phyloP scores from a whole-genome alignment of 805 yeast species.

The Candida saitoana region DNA sequence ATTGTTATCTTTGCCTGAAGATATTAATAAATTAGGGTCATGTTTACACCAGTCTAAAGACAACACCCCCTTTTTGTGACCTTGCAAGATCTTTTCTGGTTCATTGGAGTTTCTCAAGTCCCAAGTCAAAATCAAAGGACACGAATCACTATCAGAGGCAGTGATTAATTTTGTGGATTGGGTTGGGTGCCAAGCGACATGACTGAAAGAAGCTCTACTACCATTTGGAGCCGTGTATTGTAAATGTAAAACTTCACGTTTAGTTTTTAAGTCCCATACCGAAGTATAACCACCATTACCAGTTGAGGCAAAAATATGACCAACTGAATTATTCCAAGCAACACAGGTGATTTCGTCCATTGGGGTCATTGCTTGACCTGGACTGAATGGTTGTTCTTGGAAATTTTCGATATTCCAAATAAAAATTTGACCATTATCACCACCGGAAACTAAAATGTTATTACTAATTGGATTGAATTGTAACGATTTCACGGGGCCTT shows the following conservation, averaged over 20 bases:
- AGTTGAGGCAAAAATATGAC: slow-evolving; percentile 87
- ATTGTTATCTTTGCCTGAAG: slow-evolving; percentile 90
- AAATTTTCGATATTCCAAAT: slow-evolving; percentile 82
- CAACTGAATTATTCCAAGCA: slow-evolving; percentile 82
- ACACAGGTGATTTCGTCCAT: slow-evolving; percentile 76
- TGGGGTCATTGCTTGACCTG: slow-evolving; percentile 78
- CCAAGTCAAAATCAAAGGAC: slow-evolving; percentile 85
- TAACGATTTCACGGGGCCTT: slow-evolving; percentile 66
- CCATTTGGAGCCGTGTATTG: slow-evolving; percentile 54
- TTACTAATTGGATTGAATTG: slow-evolving; percentile 73
- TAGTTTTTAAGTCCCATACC: slow-evolving; percentile 88
- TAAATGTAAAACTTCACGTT: slow-evolving; percentile 83
- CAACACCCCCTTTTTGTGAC: slow-evolving; percentile 84
- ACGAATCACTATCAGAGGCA: slow-evolving; percentile 76
- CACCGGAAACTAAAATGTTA: slow-evolving; percentile 79
- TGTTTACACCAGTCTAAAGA: slow-evolving; percentile 91
- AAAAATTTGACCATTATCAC: slow-evolving; percentile 80
- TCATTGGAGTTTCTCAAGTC: slow-evolving; percentile 89
- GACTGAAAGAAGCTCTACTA: slow-evolving; percentile 62
- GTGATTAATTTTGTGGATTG: slow-evolving; percentile 84
- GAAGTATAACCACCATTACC: slow-evolving; percentile 83
- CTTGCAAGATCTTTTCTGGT: slow-evolving; percentile 73
- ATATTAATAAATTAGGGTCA: slow-evolving; percentile 72
- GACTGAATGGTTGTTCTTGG: slow-evolving; percentile 47
- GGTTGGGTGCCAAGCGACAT: slow-evolving; percentile 93